Evolutionary conservation across 2,329 filamentous ascomycete genomes (phyloP), one percentile per base, ranked within the genome.

Genomic region (Drechslerella stenobrocha): DNA sequence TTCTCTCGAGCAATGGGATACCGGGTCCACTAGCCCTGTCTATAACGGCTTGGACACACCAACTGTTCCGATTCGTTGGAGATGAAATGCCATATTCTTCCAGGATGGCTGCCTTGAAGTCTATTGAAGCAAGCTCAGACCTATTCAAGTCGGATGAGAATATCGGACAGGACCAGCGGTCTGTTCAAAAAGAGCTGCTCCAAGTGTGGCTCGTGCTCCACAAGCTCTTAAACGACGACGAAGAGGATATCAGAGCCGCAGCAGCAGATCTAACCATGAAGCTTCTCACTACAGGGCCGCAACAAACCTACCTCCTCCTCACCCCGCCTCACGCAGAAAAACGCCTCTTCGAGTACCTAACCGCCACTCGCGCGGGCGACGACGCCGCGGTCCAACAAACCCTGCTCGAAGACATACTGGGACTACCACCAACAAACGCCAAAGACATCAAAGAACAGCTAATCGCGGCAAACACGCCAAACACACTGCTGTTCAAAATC

Each of bases 221-320:
- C 76, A 86, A 90, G 74, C 80, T 85, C 45, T 80, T 95, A 2
- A 88, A 89, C 74, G 93, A 97, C 74, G 92, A 97, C 74, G 92
- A 97, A 74, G 89, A 96, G 69, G 90, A 96, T 60, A 83, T 96
- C 70, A 84, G 92, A 44, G 82, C 86, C 30, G 75, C 82, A 0
- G 87, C 86, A 5, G 82, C 85, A 1, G 65, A 72, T 0, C 30
- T 52, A 9, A 34, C 44, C 9, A 15, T 23, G 15, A 35, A 8
- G 23, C 26, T 60, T 1, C 44, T 67, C n/a, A n/a, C n/a, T n/a
- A n/a, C n/a, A n/a, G n/a, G 5, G 83, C 71, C 74, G 11, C 47
- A 71, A 58, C 35, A 48, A 46, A 48, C 60, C 20, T 32, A 15
- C 22, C 20, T 42, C 24, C 28, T 42, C 37, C 8, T 56, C 56